Evolutionary conservation across 768 basidiomycete species (phyloP).

Genomic region (Holtermanniella nyarrowii): DNA sequence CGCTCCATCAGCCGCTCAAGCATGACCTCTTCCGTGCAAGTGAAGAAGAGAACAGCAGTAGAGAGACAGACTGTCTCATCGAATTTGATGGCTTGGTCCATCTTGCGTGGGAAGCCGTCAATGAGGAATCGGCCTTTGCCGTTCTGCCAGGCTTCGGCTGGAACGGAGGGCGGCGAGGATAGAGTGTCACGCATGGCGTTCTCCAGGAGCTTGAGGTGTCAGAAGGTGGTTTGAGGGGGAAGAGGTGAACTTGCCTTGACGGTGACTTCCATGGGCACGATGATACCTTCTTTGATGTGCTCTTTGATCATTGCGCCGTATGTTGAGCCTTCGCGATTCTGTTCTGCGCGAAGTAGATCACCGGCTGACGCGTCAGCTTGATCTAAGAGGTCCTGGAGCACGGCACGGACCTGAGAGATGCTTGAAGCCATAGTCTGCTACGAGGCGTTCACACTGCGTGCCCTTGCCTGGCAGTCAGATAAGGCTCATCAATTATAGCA

Average conservation of each 20-base stretch:
- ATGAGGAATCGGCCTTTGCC: slow-evolving; percentile 81
- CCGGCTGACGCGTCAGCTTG: slow-evolving; percentile 53
- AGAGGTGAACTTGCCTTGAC: slow-evolving; percentile 47
- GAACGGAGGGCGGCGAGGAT: slow-evolving; percentile 25
- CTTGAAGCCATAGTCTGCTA: slow-evolving; percentile 72
- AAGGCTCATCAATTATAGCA: slow-evolving; percentile 56
- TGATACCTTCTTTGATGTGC: slow-evolving; percentile 80
- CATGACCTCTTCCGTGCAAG: slow-evolving; percentile 81
- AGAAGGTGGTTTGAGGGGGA: background rate
- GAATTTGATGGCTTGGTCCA: slow-evolving; percentile 92
- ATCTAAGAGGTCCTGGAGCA: background rate
- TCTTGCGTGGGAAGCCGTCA: slow-evolving; percentile 95
- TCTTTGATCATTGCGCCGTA: slow-evolving; percentile 75
- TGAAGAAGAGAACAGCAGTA: slow-evolving; percentile 70
- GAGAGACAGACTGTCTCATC: slow-evolving; percentile 77
- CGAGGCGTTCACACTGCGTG: slow-evolving; percentile 80
- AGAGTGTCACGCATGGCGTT: slow-evolving; percentile 72
- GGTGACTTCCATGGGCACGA: slow-evolving; percentile 95
- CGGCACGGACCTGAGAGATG: slow-evolving; percentile 78
- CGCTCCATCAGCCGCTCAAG: slow-evolving; percentile 73
- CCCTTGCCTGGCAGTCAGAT: slow-evolving; percentile 64
- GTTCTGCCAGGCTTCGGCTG: slow-evolving; percentile 51
- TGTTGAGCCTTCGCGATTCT: slow-evolving; percentile 69
- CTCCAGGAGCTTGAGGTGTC: slow-evolving; percentile 56
- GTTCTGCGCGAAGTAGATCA: slow-evolving; percentile 93